A percentile compares a stretch with the other conserved stretches of the same genome.
Conservation (phyloP, 148 eudicot genomes). For the Chenopodium suecicum region DNA sequence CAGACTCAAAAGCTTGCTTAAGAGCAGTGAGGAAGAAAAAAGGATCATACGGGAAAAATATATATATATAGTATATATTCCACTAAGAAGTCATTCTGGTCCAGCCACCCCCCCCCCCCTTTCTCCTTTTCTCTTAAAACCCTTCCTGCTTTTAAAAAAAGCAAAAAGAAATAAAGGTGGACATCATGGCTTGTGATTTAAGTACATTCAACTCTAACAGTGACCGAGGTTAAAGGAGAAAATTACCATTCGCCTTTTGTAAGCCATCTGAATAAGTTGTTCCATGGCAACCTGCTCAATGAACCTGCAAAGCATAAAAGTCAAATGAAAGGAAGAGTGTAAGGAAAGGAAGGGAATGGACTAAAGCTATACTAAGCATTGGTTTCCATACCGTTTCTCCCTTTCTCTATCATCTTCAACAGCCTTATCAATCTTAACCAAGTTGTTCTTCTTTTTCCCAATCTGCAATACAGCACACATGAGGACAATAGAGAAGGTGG, state of each 20-base stretch:
- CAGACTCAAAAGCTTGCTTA: not conserved
- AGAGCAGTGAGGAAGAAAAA: not conserved
- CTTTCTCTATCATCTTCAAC: conserved; percentile 34
- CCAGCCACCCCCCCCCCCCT: too few species aligned
- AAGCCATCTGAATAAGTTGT: conserved; percentile 53
- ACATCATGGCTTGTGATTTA: not conserved
- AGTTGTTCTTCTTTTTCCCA: conserved; percentile 37
- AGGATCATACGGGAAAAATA: not conserved
- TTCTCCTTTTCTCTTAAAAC: too few species aligned
- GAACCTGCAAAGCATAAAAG: conserved; percentile 36
- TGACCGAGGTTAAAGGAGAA: not conserved
- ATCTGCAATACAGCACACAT: conserved; percentile 30
- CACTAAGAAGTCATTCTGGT: not conserved
- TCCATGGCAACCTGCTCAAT: conserved; percentile 55
- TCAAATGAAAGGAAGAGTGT: not conserved
- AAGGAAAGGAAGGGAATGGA: not conserved
- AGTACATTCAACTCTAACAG: not conserved
- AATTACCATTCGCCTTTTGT: conserved; percentile 52
- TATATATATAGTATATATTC: not conserved
- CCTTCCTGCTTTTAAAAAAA: too few species aligned
- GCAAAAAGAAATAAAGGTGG: not conserved
- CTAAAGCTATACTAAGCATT: not conserved
- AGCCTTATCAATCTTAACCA: conserved; percentile 44
- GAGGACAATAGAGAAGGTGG: not conserved
- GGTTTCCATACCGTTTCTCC: conserved; percentile 35